Evolutionary conservation across 2,329 filamentous ascomycete genomes (phyloP).

Genomic region (Chrysoporthe deuterocubensis): DNA sequence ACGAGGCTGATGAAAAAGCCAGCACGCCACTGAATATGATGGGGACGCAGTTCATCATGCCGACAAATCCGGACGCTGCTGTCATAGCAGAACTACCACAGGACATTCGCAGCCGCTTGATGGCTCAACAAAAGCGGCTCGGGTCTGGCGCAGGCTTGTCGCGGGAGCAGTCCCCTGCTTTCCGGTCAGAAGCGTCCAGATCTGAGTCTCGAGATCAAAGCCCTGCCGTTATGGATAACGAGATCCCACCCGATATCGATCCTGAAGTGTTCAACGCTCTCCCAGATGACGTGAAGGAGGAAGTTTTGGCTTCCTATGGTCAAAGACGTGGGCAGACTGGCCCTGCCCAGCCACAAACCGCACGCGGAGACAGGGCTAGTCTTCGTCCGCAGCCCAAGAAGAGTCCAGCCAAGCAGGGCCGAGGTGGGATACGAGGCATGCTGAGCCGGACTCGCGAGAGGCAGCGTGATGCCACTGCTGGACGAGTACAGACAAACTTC

Average conservation of each 20-base stretch:
- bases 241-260: constrained; percentile 78
- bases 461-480: constrained; percentile 58
- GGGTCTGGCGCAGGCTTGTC: constrained; percentile 30
- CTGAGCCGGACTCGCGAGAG: constrained; percentile 53
- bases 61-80: constrained; percentile 78
- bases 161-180: constrained; percentile 37
- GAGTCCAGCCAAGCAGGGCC: constrained; percentile 69
- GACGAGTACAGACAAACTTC: constrained; percentile 76
- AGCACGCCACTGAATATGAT: constrained; percentile 75
- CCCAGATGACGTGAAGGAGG: constrained; percentile 82
- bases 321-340: constrained; percentile 40
- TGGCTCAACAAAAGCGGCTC: constrained; percentile 55
- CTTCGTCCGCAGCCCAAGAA: constrained; percentile 54
- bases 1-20: constrained; percentile 57
- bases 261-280: constrained; percentile 81
- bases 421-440: constrained; percentile 39
- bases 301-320: constrained; percentile 76
- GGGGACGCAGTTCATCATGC: constrained; percentile 92
- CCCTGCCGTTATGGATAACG: constrained; percentile 36
- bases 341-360: constrained; percentile 51
- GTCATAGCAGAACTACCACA: constrained; percentile 82
- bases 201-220: constrained; percentile 46
- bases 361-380: constrained; percentile 58
- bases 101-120: constrained; percentile 79
- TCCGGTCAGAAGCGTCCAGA: neutral